Evolutionary conservation across 2,329 filamentous ascomycete species (phyloP).

Genomic region (Neofusicoccum laricinum): DNA sequence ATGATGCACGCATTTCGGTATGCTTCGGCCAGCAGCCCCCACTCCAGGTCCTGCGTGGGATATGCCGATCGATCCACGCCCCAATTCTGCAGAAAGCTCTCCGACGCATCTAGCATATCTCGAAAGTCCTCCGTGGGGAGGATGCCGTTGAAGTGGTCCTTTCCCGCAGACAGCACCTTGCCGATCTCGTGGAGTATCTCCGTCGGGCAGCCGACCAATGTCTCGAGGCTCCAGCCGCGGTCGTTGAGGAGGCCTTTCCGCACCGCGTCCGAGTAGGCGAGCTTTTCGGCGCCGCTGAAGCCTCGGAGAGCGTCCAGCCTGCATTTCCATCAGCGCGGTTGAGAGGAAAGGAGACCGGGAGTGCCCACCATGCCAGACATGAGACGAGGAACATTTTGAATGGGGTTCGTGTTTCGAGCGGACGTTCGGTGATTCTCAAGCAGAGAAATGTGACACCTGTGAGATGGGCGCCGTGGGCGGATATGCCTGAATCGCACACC

Average conservation of each 20-base stretch:
- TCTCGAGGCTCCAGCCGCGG: constrained; percentile 10
- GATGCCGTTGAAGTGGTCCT: not conserved
- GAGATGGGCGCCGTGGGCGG: constrained; percentile 20
- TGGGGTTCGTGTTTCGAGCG: not conserved
- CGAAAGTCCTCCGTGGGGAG: not conserved
- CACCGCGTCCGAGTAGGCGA: constrained; percentile 17
- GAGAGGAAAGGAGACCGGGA: not conserved
- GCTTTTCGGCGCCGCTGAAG: constrained; percentile 21
- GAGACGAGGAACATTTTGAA: constrained; percentile 19
- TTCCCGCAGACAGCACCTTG: constrained; percentile 16
- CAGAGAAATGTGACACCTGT: constrained; percentile 21
- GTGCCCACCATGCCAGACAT: constrained; percentile 17
- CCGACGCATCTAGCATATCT: not conserved
- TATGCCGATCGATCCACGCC: not conserved
- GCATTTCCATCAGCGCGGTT: not conserved
- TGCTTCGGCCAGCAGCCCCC: constrained; percentile 19
- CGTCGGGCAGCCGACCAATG: constrained; percentile 18
- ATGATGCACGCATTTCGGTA: constrained; percentile 19
- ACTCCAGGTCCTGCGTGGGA: constrained; percentile 18
- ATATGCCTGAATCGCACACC: constrained; percentile 21
- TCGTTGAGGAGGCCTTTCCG: constrained; percentile 7
- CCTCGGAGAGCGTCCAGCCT: constrained; percentile 20
- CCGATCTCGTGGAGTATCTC: constrained; percentile 17
- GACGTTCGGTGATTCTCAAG: constrained; percentile 11
- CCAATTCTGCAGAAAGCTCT: constrained; percentile 12